These are phyloP conservation scores for Leucocoprinus birnbaumii DNA, from an alignment of 768 basidiomycete genomes.

Conservation along the genomic window DNA sequence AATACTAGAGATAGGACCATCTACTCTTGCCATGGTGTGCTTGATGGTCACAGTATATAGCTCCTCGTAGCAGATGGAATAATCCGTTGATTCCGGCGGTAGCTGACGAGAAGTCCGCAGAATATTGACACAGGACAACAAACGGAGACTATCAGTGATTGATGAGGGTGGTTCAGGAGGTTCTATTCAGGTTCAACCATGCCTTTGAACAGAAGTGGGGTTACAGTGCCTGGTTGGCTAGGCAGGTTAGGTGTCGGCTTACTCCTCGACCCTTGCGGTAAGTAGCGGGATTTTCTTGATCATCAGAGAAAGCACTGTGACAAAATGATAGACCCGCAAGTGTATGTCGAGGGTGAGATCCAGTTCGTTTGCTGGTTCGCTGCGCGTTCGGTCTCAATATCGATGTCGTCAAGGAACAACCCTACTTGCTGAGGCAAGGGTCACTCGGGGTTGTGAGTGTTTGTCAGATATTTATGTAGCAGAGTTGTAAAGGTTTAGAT, in stretches of 20 bases:
- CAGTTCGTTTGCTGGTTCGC: background rate
- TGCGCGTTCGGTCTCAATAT: background rate
- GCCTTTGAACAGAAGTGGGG: background rate
- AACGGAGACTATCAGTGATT: background rate
- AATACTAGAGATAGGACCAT: no score
- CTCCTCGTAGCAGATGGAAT: background rate
- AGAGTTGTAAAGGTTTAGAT: background rate
- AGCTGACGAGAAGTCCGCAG: background rate
- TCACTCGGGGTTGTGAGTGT: constrained; percentile 6
- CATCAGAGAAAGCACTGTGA: no score
- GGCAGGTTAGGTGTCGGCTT: background rate
- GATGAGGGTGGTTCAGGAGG: background rate
- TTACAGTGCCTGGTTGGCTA: background rate
- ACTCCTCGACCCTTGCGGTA: no score
- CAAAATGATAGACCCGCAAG: no score
- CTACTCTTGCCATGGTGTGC: no score
- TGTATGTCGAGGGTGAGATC: background rate
- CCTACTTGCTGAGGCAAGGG: background rate
- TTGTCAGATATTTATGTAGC: background rate
- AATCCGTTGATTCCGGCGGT: background rate
- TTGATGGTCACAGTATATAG: no score
- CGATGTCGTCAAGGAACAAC: constrained; percentile 2
- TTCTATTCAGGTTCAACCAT: no score
- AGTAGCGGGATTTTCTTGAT: no score
- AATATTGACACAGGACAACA: background rate